phyloP scores from a whole-genome alignment of 352 stramenopile species.

The Phytophthora aleatoria region DNA sequence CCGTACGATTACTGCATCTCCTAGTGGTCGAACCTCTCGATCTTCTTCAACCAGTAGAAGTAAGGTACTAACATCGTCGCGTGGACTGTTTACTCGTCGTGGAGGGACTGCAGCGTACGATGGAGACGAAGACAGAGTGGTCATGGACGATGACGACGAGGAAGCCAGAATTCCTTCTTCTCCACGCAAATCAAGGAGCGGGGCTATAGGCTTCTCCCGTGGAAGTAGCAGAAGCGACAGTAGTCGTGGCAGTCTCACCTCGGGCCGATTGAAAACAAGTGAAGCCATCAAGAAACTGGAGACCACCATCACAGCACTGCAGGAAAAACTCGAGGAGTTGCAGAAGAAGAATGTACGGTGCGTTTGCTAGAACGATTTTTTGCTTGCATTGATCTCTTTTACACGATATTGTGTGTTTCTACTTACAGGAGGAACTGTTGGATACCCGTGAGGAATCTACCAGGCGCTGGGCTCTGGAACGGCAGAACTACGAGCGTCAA shows the following conservation, averaged over 20 bases:
- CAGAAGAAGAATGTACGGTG: conserved; percentile 78
- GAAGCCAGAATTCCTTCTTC: conserved; percentile 26
- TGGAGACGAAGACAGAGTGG: conserved; percentile 65
- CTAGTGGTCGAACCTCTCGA: conserved; percentile 10
- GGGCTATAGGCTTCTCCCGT: conserved; percentile 9
- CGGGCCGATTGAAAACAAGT: conserved; percentile 31
- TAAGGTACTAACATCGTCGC: conserved; percentile 51
- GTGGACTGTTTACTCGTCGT: conserved; percentile 64
- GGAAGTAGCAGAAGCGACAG: conserved; percentile 17
- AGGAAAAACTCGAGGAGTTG: conserved; percentile 68
- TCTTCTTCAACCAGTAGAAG: conserved; percentile 20
- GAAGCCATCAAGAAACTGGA: conserved; percentile 57
- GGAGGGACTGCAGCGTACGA: conserved; percentile 39
- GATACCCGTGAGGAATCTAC: conserved; percentile 66
- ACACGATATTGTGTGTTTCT: conserved; percentile 7
- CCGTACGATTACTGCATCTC: conserved; percentile 18
- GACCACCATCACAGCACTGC: conserved; percentile 55
- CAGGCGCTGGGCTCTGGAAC: conserved; percentile 69
- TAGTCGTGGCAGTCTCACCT: conserved; percentile 7
- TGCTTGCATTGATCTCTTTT: neutral
- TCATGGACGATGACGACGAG: conserved; percentile 61
- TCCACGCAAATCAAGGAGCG: conserved; percentile 30
- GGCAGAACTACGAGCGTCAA: conserved; percentile 70
- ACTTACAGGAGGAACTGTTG: conserved; percentile 54
- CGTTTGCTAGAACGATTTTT: neutral